Evolutionary conservation across 495 filamentous ascomycete genomes (phyloP), one percentile per base, ranked within the genome.

Genomic region (Talaromyces nanjingensis): DNA sequence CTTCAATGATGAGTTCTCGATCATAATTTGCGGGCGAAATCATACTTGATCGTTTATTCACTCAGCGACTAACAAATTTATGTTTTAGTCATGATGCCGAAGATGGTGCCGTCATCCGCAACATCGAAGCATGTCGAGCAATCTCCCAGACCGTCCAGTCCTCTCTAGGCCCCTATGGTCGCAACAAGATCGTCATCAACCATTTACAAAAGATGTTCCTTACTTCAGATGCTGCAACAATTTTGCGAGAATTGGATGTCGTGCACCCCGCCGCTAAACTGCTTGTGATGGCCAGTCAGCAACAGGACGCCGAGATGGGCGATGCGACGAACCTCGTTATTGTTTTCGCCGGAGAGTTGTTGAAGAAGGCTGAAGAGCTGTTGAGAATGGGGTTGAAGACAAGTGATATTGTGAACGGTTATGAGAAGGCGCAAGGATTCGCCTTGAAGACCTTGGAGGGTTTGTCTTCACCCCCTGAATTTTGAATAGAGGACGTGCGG

Each of bases 181-280:
- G 96, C 76, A 99, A 98, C 83, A 99, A 99, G 82, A 97, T 99
- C 76, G 91, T 99, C 80, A 97, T 99, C 83, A 99, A 98, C 79
- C 96, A 99, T 80, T 83, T 99, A 64, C 92, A 97, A 79, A 99
- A 99, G 83, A 97, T 98, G 94, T 93, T 97, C 66, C 84, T 99
- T 64, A 99, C 96, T 64, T 97, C 92, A 54, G 96, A 99, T 73
- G 96, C 96, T 45, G 96, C 96, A 66, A 97, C 94, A 27, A 99
- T 99, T 67, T 82, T 99, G 62, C 89, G 92, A 70, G 96, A 99
- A 76, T 84, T 99, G 73, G 96, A 99, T 72, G 96, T 99, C 54
- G 93, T 99, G 33, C 96, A 99, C 77, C 96, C 96, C 63, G 96
- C 96, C 47, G 96, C 96, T 11, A 99, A 99, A 77, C 81, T 99